Conservation (phyloP, 352 stramenopile genomes). For the Globisporangium perplexum region DNA sequence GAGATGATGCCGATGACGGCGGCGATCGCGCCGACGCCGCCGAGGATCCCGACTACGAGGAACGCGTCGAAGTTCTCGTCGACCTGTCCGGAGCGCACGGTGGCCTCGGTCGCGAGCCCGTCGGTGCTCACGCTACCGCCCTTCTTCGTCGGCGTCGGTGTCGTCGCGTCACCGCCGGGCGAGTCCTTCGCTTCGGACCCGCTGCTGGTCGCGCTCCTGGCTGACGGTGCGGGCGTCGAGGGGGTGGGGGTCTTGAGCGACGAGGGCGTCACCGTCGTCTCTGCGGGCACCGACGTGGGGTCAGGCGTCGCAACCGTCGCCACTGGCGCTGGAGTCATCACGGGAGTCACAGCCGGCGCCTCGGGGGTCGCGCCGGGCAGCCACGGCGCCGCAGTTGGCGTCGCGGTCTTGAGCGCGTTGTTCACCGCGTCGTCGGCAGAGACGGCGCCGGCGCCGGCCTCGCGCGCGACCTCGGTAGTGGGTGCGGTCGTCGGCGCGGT, state of each 20-base stretch:
- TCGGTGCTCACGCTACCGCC: constrained; percentile 2
- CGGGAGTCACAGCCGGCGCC: constrained; percentile 1
- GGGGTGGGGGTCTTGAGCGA: constrained; percentile 8
- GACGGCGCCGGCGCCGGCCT: background rate
- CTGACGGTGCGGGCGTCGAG: background rate
- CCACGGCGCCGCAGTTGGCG: constrained; percentile 5
- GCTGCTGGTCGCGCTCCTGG: background rate
- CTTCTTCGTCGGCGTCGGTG: constrained; percentile 1
- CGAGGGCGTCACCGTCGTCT: background rate
- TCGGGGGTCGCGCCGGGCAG: background rate
- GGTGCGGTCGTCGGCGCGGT: background rate
- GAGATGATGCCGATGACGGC: constrained; percentile 45
- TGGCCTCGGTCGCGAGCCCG: constrained; percentile 8
- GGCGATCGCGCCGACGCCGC: constrained; percentile 46
- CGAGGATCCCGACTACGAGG: constrained; percentile 55
- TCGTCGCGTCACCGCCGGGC: background rate
- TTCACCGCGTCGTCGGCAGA: constrained; percentile 15
- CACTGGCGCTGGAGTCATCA: background rate
- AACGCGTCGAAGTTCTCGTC: constrained; percentile 23
- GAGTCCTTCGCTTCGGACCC: background rate
- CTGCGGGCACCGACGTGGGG: background rate
- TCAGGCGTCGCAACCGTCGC: background rate
- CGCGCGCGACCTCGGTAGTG: background rate
- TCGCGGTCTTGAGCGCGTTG: constrained; percentile 8
- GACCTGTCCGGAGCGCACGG: constrained; percentile 12